Conservation (phyloP, 495 filamentous ascomycete species). For the Jackrogersella minutella region DNA sequence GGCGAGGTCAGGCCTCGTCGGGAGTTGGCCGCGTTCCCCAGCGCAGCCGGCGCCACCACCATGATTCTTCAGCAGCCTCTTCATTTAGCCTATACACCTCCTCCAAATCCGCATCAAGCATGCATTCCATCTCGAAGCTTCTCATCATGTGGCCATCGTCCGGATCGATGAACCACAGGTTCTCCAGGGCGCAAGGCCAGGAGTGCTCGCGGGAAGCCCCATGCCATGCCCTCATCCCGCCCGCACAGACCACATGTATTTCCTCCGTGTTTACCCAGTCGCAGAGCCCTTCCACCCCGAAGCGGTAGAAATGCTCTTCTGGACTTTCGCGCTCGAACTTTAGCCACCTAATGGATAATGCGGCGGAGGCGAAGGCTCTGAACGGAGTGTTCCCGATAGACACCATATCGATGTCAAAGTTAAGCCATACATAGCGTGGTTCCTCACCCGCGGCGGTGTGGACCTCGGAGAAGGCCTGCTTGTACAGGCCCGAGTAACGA, state of each 20-base stretch:
- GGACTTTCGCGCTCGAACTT: constrained; percentile 18
- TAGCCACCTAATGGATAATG: constrained; percentile 22
- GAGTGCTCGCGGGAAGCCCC: constrained; percentile 7
- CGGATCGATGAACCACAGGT: constrained; percentile 21
- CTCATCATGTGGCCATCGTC: constrained; percentile 18
- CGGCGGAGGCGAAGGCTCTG: constrained; percentile 7
- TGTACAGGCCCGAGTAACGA: constrained; percentile 26
- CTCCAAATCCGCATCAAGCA: constrained; percentile 18
- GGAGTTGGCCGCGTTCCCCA: background rate
- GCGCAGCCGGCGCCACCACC: background rate
- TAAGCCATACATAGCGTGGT: constrained; percentile 39
- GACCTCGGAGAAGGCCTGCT: constrained; percentile 22
- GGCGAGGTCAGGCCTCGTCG: background rate
- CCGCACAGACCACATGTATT: constrained; percentile 14
- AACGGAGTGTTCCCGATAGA: constrained; percentile 24
- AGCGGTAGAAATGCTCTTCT: constrained; percentile 18
- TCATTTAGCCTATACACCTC: background rate
- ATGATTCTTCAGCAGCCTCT: constrained; percentile 1
- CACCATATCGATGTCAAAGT: constrained; percentile 39
- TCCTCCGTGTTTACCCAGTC: constrained; percentile 14
- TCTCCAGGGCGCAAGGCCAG: constrained; percentile 12
- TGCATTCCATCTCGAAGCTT: constrained; percentile 14
- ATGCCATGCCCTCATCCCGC: constrained; percentile 15
- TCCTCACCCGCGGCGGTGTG: constrained; percentile 12
- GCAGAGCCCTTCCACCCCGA: background rate